A percentile compares a stretch with the other conserved stretches of the same genome.
phyloP scores from a whole-genome alignment of 306 rosid species.

The Cicer chorassanicum region DNA sequence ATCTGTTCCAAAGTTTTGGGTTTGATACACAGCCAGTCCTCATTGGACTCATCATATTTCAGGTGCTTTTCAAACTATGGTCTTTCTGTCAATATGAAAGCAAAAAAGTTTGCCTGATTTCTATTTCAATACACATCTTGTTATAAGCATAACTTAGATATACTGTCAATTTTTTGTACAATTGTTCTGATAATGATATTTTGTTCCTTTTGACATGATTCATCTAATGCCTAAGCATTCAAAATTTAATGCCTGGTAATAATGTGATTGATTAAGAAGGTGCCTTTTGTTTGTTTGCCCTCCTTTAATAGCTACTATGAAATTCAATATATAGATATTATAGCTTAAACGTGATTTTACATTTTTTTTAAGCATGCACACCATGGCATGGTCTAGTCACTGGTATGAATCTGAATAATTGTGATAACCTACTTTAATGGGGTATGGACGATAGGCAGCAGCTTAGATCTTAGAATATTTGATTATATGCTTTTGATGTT shows the following conservation, averaged over 20 bases:
- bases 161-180: not conserved
- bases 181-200: not conserved
- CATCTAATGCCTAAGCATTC: constrained; percentile 3
- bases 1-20: constrained; percentile 88
- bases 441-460: no score
- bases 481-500: not conserved
- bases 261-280: constrained; percentile 8
- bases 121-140: constrained; percentile 18
- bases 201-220: constrained; percentile 25
- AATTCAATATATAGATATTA: not conserved
- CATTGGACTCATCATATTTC: constrained; percentile 89
- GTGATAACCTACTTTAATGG: no score
- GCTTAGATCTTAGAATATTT: no score
- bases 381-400: not conserved
- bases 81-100: not conserved
- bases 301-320: not conserved
- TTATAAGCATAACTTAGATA: constrained; percentile 23
- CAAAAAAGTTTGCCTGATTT: not conserved
- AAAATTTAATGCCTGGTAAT: constrained; percentile 17
- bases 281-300: constrained; percentile 21
- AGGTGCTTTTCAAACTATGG: constrained; percentile 57
- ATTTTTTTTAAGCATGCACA: not conserved
- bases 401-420: not conserved
- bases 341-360: constrained; percentile 7
- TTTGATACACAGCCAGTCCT: constrained; percentile 95